Conservation (phyloP, 805 yeast genomes). For the Myxozyma mucilagina region DNA sequence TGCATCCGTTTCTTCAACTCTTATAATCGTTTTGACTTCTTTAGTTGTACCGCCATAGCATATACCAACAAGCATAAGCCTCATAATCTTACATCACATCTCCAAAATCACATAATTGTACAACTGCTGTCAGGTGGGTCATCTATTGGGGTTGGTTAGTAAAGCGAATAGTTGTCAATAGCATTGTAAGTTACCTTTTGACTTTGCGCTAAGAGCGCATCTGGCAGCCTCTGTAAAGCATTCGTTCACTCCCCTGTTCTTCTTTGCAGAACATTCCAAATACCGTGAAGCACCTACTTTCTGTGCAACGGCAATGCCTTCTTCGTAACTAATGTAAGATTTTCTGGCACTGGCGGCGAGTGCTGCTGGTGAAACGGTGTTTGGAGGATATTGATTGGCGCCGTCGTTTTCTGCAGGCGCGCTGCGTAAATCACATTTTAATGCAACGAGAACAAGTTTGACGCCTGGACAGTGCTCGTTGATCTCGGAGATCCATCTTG, state of each 20-base stretch:
- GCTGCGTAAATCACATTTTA: slow-evolving; percentile 84
- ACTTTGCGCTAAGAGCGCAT: slow-evolving; percentile 87
- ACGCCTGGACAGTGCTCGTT: slow-evolving; percentile 97
- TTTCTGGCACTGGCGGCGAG: slow-evolving; percentile 41
- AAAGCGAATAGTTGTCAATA: neutral
- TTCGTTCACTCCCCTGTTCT: slow-evolving; percentile 97
- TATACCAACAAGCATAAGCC: neutral
- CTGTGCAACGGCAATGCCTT: slow-evolving; percentile 90
- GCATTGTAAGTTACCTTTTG: slow-evolving; percentile 54
- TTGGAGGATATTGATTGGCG: slow-evolving; percentile 37
- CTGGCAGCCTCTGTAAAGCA: slow-evolving; percentile 99
- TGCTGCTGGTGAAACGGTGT: slow-evolving; percentile 36
- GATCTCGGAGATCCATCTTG: slow-evolving; percentile 96
- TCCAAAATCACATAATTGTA: slow-evolving; percentile 17
- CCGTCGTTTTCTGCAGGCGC: slow-evolving; percentile 9
- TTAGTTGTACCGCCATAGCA: neutral
- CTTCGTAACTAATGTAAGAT: slow-evolving; percentile 78
- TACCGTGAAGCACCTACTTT: slow-evolving; percentile 91
- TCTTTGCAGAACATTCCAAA: slow-evolving; percentile 94
- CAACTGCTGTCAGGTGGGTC: slow-evolving; percentile 28
- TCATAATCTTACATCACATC: neutral
- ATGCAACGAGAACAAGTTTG: slow-evolving; percentile 86
- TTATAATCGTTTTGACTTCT: neutral
- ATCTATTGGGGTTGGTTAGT: slow-evolving; percentile 1
- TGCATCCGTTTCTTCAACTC: too few species aligned